These are phyloP conservation scores for Creolimax fragrantissima DNA, from an alignment of 78 protist genomes.

Conservation along the genomic window DNA sequence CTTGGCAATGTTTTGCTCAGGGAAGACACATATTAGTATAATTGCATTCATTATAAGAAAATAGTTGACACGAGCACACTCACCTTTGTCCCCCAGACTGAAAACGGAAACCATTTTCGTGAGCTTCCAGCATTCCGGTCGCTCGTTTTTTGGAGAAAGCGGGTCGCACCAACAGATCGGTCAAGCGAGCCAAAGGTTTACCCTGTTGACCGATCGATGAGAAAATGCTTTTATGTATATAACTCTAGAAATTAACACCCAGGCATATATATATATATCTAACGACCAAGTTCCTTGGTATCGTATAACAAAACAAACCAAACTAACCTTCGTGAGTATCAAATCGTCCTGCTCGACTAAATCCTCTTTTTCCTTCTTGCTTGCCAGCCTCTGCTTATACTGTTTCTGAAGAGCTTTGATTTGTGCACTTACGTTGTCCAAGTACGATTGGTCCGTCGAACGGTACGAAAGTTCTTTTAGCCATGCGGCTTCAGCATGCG, in stretches of 20 bases:
- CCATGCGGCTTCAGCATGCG: slow-evolving; percentile 31
- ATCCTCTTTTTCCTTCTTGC: slow-evolving; percentile 28
- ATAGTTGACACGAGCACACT: no score
- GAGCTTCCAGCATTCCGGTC: slow-evolving; percentile 73
- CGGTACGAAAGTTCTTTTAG: slow-evolving; percentile 66
- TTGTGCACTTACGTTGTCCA: neutral
- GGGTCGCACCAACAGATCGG: slow-evolving; percentile 64
- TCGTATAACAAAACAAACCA: no score
- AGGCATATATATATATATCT: no score
- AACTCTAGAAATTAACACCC: no score
- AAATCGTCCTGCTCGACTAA: slow-evolving; percentile 67
- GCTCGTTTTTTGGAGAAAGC: slow-evolving; percentile 39
- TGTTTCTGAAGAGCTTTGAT: slow-evolving; percentile 67
- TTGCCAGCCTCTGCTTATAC: slow-evolving; percentile 22
- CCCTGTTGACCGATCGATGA: no score
- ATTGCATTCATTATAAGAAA: no score
- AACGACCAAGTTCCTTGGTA: no score
- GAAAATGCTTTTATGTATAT: no score
- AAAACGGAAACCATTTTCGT: slow-evolving; percentile 87
- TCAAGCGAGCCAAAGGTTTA: slow-evolving; percentile 29
- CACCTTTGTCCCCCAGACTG: no score
- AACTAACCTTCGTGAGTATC: neutral
- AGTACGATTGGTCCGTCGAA: slow-evolving; percentile 10
- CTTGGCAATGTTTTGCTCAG: no score
- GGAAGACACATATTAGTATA: no score